Base-by-base conservation (phyloP, 371 early-diverging fungal species). In the Funneliformis caledonium region DNA sequence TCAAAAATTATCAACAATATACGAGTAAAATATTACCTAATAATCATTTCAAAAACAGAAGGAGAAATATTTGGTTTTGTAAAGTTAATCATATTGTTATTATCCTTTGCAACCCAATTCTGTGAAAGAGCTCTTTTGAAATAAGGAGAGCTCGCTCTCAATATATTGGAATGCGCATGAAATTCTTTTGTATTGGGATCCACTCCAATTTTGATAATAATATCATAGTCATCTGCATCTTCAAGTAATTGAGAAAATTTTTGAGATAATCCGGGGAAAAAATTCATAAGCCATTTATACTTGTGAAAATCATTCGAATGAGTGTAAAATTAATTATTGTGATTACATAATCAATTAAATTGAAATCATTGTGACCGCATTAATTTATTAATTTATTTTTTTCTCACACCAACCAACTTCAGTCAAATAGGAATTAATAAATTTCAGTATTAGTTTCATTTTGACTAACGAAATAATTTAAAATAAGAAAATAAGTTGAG, bases 221-320 rank as follows among this genome's bases (percentile, higher is more conserved):
- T 50, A 77, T 77, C 59, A 67, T 77, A 43, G 47, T 77, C 78
- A 47, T 72, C 73, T 16, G 72, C 72, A 72, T 72, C 45, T 45
- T 42, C 42, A 19, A 72, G 7, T 4, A 72, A 26, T 42, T 72
- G 26, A 42, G 47, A 45, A 9, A 72, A 72, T 19, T 7, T 2
- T 45, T 16, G 14, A 42, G 72, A 72, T 19, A 72, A 45, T 19
- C 26, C 26, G 26, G 26, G 26, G 26, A 26, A 26, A n/a, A 26
- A 26, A 26, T 26, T 72, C 10, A 72, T 2, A 37, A 3, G 37
- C 37, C 37, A 37, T 37, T 37, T 37, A 37, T 2, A 60, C 2
- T 60, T 60, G 2, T 16, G 61, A 19, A 19, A 60, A 60, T 60
- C 22, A 60, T 60, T 60, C 26, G 26, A 26, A 26, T 26, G 26